Percentiles rank a stretch among this genome's conserved stretches.
phyloP scores from a whole-genome alignment of 1,284 basidiomycete species.

The Naganishia albida region DNA sequence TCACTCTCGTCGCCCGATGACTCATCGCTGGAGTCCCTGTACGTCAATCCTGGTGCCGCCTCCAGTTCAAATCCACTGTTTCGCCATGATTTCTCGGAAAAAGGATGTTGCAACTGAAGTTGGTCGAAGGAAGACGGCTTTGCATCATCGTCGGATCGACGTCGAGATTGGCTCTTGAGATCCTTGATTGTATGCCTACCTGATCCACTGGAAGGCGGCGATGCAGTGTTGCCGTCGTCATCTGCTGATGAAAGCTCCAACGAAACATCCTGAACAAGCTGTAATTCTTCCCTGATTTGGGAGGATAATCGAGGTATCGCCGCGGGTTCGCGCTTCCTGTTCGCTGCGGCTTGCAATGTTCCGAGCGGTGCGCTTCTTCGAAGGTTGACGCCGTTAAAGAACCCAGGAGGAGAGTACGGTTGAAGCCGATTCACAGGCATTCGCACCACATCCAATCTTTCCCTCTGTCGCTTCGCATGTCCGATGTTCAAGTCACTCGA shows the following conservation, averaged over 20 bases:
- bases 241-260: neutral
- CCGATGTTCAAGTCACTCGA: neutral
- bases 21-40: neutral
- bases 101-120: slow-evolving; percentile 6
- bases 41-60: too few relatives aligned
- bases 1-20: neutral
- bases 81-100: slow-evolving; percentile 12
- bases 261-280: slow-evolving; percentile 5
- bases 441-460: neutral
- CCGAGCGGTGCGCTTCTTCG: neutral
- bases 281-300: neutral
- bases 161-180: neutral
- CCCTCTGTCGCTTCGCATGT: neutral
- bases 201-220: neutral
- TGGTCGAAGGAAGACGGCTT: slow-evolving; percentile 13
- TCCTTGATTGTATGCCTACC: neutral
- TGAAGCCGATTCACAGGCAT: neutral
- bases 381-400: slow-evolving; percentile 3
- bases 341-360: neutral
- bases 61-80: slow-evolving; percentile 1
- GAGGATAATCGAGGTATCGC: slow-evolving; percentile 7
- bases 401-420: slow-evolving; percentile 24
- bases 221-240: neutral
- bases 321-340: neutral
- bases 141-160: neutral